Base-by-base conservation (phyloP, 169 alveolate genomes). In the Cryptosporidium sp. region DNA sequence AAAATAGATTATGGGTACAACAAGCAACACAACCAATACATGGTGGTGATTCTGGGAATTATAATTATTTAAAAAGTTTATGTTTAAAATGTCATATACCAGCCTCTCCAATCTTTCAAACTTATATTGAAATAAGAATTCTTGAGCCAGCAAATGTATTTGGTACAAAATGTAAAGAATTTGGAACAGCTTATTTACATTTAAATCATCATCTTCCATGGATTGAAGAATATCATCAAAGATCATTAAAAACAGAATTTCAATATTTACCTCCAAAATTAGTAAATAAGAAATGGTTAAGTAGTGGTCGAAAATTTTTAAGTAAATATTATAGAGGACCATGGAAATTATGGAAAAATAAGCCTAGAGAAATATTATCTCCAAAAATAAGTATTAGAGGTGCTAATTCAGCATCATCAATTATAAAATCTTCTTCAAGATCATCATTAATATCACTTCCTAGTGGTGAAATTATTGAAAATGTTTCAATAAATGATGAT, bases 251-350 rank as follows among this genome's bases (percentile, higher is more conserved):
- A 18, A 80, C 73, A 18, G 89, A 80, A 62, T 80, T 80, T 33
- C 89, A 80, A 45, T 80, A 80, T 80, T 44, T 80, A 44, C 89
- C 89, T 58, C 89, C 89, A 9, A 39, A 48, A 4, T 35, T 80
- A 69, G 42, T 61, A 23, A 80, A 48, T 65, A 60, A 80, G 18
- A 80, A 44, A 80, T 80, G 89, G 89, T 26, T 80, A 23, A 80
- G 65, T 29, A 42, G 68, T 80, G 89, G 89, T 26, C 62, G 60
- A 35, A 60, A 65, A 39, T 80, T 80, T 51, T 29, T 80, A 31
- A 80, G 89, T 80, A 80, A 80, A 44, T 80, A 80, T 80, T 80
- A 80, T 67, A 80, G 70, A 29, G 89, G 75, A 16, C 89, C 89
- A 4, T 80, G 89, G 80, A 80, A 80, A 42, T 62, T 62, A 29